These are phyloP conservation scores for Candida pseudoviswanathii DNA, from an alignment of 1,139 yeast species.

Conservation along the genomic window DNA sequence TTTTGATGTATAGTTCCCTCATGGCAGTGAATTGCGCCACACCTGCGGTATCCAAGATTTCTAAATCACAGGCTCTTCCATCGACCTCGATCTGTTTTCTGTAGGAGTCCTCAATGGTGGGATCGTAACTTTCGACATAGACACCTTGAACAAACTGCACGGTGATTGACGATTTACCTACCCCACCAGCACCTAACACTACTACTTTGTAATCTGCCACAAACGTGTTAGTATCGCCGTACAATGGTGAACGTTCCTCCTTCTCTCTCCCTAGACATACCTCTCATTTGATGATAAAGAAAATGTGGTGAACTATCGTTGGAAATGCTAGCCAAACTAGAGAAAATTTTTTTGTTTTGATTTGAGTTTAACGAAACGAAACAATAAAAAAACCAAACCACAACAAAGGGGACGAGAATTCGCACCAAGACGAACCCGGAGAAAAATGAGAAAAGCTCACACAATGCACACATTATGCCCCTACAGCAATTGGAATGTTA, in stretches of 20 bases:
- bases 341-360: slow-evolving; percentile 1
- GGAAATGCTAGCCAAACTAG: not conserved
- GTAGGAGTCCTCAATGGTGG: slow-evolving; percentile 70
- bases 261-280: slow-evolving; percentile 8
- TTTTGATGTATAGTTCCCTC: slow-evolving; percentile 76
- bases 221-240: slow-evolving; percentile 13
- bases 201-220: slow-evolving; percentile 45
- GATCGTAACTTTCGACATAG: slow-evolving; percentile 53
- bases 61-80: slow-evolving; percentile 88
- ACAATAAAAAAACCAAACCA: not conserved
- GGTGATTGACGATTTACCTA: slow-evolving; percentile 53
- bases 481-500: too few species aligned
- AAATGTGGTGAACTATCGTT: not conserved
- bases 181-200: slow-evolving; percentile 56
- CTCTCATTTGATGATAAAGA: slow-evolving; percentile 12
- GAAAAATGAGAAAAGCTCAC: not conserved
- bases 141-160: slow-evolving; percentile 56
- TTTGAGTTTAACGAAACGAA: slow-evolving; percentile 1
- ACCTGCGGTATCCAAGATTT: slow-evolving; percentile 54
- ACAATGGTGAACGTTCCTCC: not conserved
- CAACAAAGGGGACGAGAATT: slow-evolving; percentile 1
- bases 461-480: not conserved
- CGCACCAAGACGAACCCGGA: not conserved
- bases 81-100: slow-evolving; percentile 90
- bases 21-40: slow-evolving; percentile 58